Base-by-base conservation (phyloP, 495 filamentous ascomycete species). In the Penicillium odoratum region DNA sequence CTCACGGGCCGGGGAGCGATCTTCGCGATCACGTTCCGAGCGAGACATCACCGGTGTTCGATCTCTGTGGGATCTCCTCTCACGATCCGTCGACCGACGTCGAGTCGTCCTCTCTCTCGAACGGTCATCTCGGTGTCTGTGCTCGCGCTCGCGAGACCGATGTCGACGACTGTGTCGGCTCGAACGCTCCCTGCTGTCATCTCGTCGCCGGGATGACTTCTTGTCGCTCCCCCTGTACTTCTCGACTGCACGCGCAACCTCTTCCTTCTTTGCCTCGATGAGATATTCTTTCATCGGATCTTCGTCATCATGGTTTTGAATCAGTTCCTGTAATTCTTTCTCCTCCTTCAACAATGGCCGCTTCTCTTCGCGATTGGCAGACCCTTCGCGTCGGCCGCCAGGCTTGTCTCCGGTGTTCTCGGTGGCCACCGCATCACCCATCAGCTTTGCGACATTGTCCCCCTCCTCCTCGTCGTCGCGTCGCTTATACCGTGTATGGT, bases 221-320 rank as follows among this genome's bases (percentile, higher is more conserved):
- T 74, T 74, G 31, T 75, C 71, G 33, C 70, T 70, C 61, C 66
- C 78, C 49, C 78, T 76, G 53, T 81, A 72, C 59, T 73, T 83
- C 59, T 81, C 78, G 62, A 90, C 65, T 1, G 91, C 92, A 49
- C 75, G 80, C 34, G 86, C 83, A 34, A 96, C 84, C 69, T 97
- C 91, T 60, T 92, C 89, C 66, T 88, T 90, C 82, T 97, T 97
- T 75, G 94, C 88, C 45, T 91, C 78, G 26, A 97, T 82, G 49
- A 97, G 70, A 67, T 89, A 95, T 51, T 85, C 84, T 74, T 97
- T 98, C 94, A 98, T 97, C 3, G 94, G 93, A 74, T 98, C 93
- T 63, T 97, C 94, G 25, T 97, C 93, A 61, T 97, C 93, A 60
- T 95, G 88, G 18, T 92, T 85, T 57, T 79, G 73, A 16, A 94